Percentiles rank a stretch among this genome's conserved stretches.
phyloP scores from a whole-genome alignment of 495 filamentous ascomycete species.

The Platismatia glauca region DNA sequence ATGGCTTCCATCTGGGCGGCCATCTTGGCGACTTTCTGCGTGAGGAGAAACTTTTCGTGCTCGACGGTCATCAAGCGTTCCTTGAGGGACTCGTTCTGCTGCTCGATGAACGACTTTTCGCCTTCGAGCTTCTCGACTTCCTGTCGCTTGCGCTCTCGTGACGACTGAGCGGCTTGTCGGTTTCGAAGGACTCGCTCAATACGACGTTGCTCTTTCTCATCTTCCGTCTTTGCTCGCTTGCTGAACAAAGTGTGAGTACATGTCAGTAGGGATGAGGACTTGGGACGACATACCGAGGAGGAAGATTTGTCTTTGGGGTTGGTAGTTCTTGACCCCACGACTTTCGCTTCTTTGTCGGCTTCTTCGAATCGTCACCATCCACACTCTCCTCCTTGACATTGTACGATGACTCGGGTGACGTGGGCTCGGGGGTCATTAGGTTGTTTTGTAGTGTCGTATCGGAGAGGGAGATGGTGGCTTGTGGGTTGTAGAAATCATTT shows the following conservation, averaged over 20 bases:
- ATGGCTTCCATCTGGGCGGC: conserved; percentile 43
- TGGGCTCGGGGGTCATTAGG: conserved; percentile 21
- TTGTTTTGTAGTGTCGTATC: conserved; percentile 36
- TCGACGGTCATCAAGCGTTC: conserved; percentile 54
- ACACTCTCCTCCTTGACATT: conserved; percentile 26
- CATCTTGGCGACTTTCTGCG: conserved; percentile 56
- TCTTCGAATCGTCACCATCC: conserved; percentile 51
- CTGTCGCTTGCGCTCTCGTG: conserved; percentile 85
- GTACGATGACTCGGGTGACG: conserved; percentile 16
- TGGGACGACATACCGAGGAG: conserved; percentile 62
- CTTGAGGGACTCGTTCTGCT: conserved; percentile 63
- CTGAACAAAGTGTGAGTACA: conserved; percentile 33
- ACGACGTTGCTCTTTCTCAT: conserved; percentile 96
- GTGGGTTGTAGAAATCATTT: conserved; percentile 25
- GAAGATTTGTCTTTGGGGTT: conserved; percentile 91
- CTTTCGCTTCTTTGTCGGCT: conserved; percentile 89
- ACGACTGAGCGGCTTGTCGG: conserved; percentile 90
- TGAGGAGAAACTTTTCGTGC: conserved; percentile 54
- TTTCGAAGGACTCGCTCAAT: conserved; percentile 96
- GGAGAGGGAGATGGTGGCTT: conserved; percentile 43
- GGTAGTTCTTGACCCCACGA: conserved; percentile 98
- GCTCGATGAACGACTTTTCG: conserved; percentile 56
- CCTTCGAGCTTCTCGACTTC: conserved; percentile 86
- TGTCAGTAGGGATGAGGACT: conserved; percentile 10
- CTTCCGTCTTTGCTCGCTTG: conserved; percentile 97